A percentile compares a stretch with the other conserved stretches of the same genome.
Evolutionary conservation across 1,284 basidiomycete genomes (phyloP).

Genomic region (Heterobasidion parviporum): DNA sequence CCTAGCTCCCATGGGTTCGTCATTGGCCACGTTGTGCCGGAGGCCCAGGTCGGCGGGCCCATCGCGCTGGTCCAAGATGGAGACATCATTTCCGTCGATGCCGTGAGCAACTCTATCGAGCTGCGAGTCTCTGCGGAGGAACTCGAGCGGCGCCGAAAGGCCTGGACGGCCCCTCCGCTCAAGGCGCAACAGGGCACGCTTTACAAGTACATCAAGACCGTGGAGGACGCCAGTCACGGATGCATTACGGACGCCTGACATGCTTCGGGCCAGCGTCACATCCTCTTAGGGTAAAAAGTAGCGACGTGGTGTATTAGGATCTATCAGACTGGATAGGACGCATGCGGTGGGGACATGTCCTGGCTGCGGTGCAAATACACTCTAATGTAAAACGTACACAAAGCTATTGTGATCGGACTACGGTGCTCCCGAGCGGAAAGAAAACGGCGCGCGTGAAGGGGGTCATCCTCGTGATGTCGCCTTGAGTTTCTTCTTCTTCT

Average conservation of each 20-base stretch:
- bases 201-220: conserved; percentile 81
- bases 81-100: conserved; percentile 80
- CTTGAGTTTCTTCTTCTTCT: conserved; percentile 84
- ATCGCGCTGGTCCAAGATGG: conserved; percentile 88
- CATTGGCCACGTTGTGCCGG: conserved; percentile 88
- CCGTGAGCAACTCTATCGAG: conserved; percentile 77
- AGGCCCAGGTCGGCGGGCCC: conserved; percentile 85
- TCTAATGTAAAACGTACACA: too few species aligned
- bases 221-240: conserved; percentile 82
- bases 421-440: too few species aligned
- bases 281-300: background rate
- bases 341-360: too few species aligned
- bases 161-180: conserved; percentile 78
- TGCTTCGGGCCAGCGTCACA: background rate
- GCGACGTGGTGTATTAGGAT: background rate
- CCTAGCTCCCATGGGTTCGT: conserved; percentile 81
- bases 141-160: conserved; percentile 54
- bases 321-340: background rate
- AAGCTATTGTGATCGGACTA: too few species aligned
- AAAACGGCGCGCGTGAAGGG: too few species aligned
- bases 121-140: conserved; percentile 65
- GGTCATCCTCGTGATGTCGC: background rate
- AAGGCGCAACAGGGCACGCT: conserved; percentile 82
- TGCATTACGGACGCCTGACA: conserved; percentile 77
- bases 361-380: too few species aligned